These are phyloP conservation scores for Talaromyces sp. DNA, from an alignment of 2,329 filamentous ascomycete species.

Conservation along the genomic window DNA sequence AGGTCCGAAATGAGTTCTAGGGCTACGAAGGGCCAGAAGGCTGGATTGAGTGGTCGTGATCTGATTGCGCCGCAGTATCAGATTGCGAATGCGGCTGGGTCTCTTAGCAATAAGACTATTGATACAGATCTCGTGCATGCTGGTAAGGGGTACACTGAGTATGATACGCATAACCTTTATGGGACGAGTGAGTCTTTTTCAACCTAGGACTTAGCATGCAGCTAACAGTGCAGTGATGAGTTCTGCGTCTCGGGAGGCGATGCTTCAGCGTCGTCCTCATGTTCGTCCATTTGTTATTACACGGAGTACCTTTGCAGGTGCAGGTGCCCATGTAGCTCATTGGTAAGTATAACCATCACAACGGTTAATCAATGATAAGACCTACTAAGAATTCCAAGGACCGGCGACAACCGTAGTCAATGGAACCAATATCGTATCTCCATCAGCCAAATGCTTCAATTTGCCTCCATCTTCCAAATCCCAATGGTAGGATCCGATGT, in stretches of 20 bases:
- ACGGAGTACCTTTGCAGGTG: conserved; percentile 73
- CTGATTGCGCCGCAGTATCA: conserved; percentile 66
- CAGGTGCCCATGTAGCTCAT: conserved; percentile 62
- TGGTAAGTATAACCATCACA: conserved; percentile 48
- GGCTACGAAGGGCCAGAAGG: conserved; percentile 42
- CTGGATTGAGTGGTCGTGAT: conserved; percentile 65
- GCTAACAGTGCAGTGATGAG: conserved; percentile 67
- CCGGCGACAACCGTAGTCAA: conserved; percentile 62
- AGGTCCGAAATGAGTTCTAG: conserved; percentile 11
- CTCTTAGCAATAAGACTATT: conserved; percentile 60
- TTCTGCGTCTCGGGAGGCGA: conserved; percentile 63
- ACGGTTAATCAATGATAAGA: too few relatives aligned
- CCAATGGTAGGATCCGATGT: conserved; percentile 73
- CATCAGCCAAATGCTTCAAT: conserved; percentile 63
- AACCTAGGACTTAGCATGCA: not conserved
- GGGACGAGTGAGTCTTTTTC: conserved; percentile 56
- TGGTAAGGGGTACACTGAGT: conserved; percentile 66
- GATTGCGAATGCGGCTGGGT: conserved; percentile 64
- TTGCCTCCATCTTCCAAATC: conserved; percentile 67
- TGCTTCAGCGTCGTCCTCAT: conserved; percentile 65
- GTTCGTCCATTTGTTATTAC: conserved; percentile 73
- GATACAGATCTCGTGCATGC: conserved; percentile 67
- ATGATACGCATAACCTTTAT: conserved; percentile 78
- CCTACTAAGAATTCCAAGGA: conserved; percentile 34
- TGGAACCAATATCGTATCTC: conserved; percentile 64